Percentiles rank a stretch among this genome's conserved stretches.
These are phyloP conservation scores for Scheffersomyces insectosa DNA, from an alignment of 1,139 yeast genomes.

Conservation along the genomic window DNA sequence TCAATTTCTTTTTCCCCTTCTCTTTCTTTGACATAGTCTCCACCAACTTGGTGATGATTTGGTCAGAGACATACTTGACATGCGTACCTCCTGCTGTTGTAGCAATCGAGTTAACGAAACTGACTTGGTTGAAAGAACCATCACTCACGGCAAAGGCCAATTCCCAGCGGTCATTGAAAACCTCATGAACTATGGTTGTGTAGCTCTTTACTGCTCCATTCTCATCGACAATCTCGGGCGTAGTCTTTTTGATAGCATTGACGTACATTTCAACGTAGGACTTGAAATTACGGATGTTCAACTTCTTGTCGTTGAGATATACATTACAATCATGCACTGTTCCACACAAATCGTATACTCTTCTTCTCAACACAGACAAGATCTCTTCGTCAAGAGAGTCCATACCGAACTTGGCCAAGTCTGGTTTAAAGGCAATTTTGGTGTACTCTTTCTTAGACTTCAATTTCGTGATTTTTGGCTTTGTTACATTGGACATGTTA, in stretches of 20 bases:
- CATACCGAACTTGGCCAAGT: slow-evolving; percentile 83
- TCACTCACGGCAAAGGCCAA: slow-evolving; percentile 93
- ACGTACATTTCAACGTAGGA: slow-evolving; percentile 88
- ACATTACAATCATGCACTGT: slow-evolving; percentile 87
- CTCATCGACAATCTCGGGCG: slow-evolving; percentile 26
- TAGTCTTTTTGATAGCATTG: slow-evolving; percentile 54
- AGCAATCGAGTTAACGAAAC: slow-evolving; percentile 96
- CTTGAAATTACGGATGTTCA: slow-evolving; percentile 76
- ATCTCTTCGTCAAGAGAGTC: slow-evolving; percentile 76
- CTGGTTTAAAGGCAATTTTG: slow-evolving; percentile 87
- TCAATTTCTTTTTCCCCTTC: slow-evolving; percentile 68
- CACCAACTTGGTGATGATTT: slow-evolving; percentile 65
- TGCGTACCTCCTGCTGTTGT: slow-evolving; percentile 98
- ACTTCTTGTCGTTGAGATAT: slow-evolving; percentile 70
- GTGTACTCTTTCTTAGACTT: slow-evolving; percentile 77
- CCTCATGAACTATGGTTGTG: slow-evolving; percentile 74
- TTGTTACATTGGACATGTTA: slow-evolving; percentile 79
- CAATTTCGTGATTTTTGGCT: slow-evolving; percentile 68
- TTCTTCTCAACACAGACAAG: slow-evolving; percentile 80
- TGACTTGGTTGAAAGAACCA: slow-evolving; percentile 87
- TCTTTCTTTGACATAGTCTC: slow-evolving; percentile 73
- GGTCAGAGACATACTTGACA: slow-evolving; percentile 82
- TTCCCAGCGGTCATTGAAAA: slow-evolving; percentile 81
- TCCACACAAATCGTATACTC: slow-evolving; percentile 96
- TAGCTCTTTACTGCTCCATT: slow-evolving; percentile 34